phyloP scores from a whole-genome alignment of 768 basidiomycete genomes.

The Boletus subparvulus region DNA sequence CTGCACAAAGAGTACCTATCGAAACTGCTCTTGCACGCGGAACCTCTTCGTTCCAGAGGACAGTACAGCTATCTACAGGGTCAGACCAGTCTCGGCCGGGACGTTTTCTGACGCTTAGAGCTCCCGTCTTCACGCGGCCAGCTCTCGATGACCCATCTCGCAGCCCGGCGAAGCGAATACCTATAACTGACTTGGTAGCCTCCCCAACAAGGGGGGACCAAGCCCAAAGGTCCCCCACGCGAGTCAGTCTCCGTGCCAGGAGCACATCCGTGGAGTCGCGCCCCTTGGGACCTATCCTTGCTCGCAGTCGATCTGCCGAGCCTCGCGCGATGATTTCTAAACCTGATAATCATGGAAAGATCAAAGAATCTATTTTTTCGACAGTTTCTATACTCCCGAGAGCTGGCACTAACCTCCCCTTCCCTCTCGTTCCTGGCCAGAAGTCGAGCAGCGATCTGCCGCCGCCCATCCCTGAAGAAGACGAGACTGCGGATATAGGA shows the following conservation, averaged over 20 bases:
- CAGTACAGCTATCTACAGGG: constrained; percentile 32
- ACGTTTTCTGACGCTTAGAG: constrained; percentile 11
- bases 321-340: constrained; percentile 14
- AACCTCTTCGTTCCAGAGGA: constrained; percentile 49
- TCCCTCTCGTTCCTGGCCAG: constrained; percentile 27
- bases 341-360: constrained; percentile 9
- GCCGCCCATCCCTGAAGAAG: constrained; percentile 36
- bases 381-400: constrained; percentile 4
- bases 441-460: constrained; percentile 21
- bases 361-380: constrained; percentile 24
- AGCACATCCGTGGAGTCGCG: constrained; percentile 39
- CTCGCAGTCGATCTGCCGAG: constrained; percentile 34
- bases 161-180: constrained; percentile 37
- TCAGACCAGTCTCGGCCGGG: constrained; percentile 23
- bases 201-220: constrained; percentile 25
- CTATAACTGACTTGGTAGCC: constrained; percentile 24
- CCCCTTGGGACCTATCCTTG: constrained; percentile 8
- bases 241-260: constrained; percentile 25
- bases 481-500: constrained; percentile 7
- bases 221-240: constrained; percentile 15
- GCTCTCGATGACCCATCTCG: constrained; percentile 37
- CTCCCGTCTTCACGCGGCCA: constrained; percentile 44
- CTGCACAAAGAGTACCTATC: constrained; percentile 64
- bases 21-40: constrained; percentile 50
- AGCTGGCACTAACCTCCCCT: constrained; percentile 25